phyloP scores from a whole-genome alignment of 495 filamentous ascomycete genomes.

The Cenococcum geophilum region DNA sequence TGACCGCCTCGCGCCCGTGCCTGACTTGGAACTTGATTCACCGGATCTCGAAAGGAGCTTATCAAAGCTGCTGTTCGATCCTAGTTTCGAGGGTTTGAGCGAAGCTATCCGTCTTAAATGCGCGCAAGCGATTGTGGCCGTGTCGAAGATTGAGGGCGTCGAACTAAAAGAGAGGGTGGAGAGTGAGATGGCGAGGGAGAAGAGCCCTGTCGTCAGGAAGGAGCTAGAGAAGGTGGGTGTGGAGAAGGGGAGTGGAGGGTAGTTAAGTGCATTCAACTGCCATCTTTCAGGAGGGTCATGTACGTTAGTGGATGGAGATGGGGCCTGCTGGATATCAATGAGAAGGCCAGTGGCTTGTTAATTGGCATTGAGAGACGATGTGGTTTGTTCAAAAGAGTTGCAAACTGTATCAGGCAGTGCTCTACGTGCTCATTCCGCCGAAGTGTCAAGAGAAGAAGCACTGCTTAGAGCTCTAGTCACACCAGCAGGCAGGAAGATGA shows the following conservation, averaged over 20 bases:
- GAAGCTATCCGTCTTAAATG: constrained; percentile 31
- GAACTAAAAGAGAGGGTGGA: constrained; percentile 19
- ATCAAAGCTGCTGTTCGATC: constrained; percentile 26
- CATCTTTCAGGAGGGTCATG: neutral
- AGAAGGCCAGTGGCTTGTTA: too few species aligned
- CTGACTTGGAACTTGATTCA: neutral
- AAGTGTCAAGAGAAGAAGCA: too few species aligned
- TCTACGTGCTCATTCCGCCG: too few species aligned
- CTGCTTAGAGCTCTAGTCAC: too few species aligned
- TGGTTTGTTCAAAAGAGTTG: too few species aligned
- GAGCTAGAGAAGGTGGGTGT: constrained; percentile 13
- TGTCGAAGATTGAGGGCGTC: constrained; percentile 13
- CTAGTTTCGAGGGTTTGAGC: constrained; percentile 23
- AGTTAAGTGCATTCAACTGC: neutral
- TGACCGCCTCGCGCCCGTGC: constrained; percentile 10
- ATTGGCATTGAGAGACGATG: too few species aligned
- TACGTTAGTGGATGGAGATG: too few species aligned
- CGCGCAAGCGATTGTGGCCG: constrained; percentile 22
- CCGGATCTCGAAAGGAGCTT: constrained; percentile 2
- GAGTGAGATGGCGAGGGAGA: constrained; percentile 23
- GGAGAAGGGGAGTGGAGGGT: neutral
- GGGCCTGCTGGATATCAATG: too few species aligned
- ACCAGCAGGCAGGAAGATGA: too few species aligned
- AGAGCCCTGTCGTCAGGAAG: constrained; percentile 23
- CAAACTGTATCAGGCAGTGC: too few species aligned